Evolutionary conservation across 2,329 filamentous ascomycete genomes (phyloP).

Genomic region (Mariannaea sp.): DNA sequence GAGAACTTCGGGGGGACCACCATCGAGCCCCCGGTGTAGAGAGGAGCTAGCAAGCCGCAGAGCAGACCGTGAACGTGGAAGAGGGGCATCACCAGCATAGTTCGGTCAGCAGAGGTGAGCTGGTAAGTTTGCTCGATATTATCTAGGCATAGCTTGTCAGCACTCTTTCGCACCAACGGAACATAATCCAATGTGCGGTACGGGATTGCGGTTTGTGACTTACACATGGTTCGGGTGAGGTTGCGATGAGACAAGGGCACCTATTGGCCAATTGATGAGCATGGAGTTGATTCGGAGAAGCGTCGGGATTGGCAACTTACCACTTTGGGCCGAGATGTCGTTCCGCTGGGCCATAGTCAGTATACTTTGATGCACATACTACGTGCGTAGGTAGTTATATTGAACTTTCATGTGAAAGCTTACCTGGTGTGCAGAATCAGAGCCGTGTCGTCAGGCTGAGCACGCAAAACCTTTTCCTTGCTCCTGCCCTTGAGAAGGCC

Average conservation of each 20-base stretch:
- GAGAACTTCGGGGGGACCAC: slow-evolving; percentile 82
- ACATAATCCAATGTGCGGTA: background rate
- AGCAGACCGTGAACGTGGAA: slow-evolving; percentile 92
- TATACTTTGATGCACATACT: background rate
- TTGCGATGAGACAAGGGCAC: slow-evolving; percentile 82
- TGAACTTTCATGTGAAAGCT: slow-evolving; percentile 17
- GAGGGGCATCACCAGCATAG: slow-evolving; percentile 86
- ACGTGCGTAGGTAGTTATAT: too few relatives aligned
- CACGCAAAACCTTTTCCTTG: slow-evolving; percentile 47
- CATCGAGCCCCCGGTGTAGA: slow-evolving; percentile 77
- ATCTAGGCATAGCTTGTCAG: slow-evolving; percentile 45
- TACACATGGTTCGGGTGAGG: slow-evolving; percentile 78
- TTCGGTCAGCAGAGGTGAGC: slow-evolving; percentile 72
- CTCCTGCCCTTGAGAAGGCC: slow-evolving; percentile 64
- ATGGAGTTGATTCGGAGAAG: slow-evolving; percentile 13
- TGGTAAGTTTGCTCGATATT: slow-evolving; percentile 82
- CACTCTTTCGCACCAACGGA: slow-evolving; percentile 5
- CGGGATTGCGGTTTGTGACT: slow-evolving; percentile 35
- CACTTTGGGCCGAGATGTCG: slow-evolving; percentile 83
- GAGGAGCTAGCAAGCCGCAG: slow-evolving; percentile 78
- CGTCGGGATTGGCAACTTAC: slow-evolving; percentile 49
- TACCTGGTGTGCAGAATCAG: slow-evolving; percentile 78
- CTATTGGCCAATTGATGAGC: slow-evolving; percentile 41
- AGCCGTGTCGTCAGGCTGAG: slow-evolving; percentile 78
- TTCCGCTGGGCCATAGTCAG: slow-evolving; percentile 59